phyloP scores from a whole-genome alignment of 2,329 filamentous ascomycete species.

The Xylaria sp. region DNA sequence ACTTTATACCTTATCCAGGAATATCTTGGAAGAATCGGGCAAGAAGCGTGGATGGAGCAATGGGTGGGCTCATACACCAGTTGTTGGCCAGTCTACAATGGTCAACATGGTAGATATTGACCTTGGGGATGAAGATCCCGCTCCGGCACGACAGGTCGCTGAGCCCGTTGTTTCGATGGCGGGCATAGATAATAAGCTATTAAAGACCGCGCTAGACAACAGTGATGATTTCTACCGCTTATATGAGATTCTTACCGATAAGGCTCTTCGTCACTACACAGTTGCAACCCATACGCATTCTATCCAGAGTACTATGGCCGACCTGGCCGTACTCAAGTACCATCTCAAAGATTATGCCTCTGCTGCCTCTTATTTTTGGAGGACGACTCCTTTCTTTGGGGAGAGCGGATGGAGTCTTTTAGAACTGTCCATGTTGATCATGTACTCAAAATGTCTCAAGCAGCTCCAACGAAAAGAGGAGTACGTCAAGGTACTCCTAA shows the following conservation, averaged over 20 bases:
- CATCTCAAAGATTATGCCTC: constrained; percentile 77
- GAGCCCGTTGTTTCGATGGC: constrained; percentile 48
- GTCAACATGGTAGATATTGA: constrained; percentile 68
- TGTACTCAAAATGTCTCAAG: constrained; percentile 86
- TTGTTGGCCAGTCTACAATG: constrained; percentile 58
- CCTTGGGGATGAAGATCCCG: constrained; percentile 58
- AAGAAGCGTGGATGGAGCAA: constrained; percentile 78
- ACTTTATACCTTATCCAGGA: constrained; percentile 81
- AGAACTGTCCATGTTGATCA: constrained; percentile 84
- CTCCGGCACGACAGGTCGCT: constrained; percentile 40
- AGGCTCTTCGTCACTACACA: constrained; percentile 83
- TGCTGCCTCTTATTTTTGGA: constrained; percentile 81
- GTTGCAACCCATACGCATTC: constrained; percentile 82
- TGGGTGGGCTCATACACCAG: constrained; percentile 74
- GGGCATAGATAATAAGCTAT: constrained; percentile 66
- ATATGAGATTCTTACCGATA: constrained; percentile 83
- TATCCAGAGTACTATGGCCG: constrained; percentile 80
- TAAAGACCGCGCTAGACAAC: constrained; percentile 71
- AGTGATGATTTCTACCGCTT: constrained; percentile 72
- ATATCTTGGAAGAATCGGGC: constrained; percentile 80
- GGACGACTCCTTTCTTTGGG: constrained; percentile 82
- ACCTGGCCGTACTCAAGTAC: constrained; percentile 87
- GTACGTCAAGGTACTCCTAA: constrained; percentile 79
- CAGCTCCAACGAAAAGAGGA: constrained; percentile 81
- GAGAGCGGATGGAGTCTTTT: constrained; percentile 81